Evolutionary conservation across 1,284 basidiomycete species (phyloP).

Genomic region (Cerioporus squamosus): DNA sequence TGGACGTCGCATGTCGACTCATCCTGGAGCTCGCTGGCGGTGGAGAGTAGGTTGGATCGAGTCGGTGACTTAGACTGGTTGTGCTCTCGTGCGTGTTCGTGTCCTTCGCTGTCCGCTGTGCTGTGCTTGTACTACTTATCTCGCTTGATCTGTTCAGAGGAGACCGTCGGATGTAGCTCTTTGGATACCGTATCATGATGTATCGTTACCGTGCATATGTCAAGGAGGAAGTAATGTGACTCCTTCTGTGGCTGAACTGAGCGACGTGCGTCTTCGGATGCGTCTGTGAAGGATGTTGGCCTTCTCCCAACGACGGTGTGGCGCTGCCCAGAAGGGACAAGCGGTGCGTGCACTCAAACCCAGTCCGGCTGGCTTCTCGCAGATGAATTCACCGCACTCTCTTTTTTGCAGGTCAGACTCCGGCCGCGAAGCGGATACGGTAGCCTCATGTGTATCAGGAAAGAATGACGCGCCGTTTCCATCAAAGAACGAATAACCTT

Average conservation of each 20-base stretch:
- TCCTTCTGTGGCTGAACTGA: slow-evolving; percentile 5
- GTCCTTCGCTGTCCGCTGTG: slow-evolving; percentile 23
- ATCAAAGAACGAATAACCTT: slow-evolving; percentile 11
- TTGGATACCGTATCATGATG: slow-evolving; percentile 16
- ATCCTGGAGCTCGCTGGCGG: slow-evolving; percentile 83
- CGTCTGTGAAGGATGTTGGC: slow-evolving; percentile 2
- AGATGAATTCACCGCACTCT: background rate
- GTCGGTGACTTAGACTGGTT: slow-evolving; percentile 4
- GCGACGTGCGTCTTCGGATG: slow-evolving; percentile 5
- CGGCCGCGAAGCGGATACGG: slow-evolving; percentile 6
- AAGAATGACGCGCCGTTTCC: background rate
- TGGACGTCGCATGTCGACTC: slow-evolving; percentile 90
- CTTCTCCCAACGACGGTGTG: background rate
- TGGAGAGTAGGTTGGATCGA: slow-evolving; percentile 26
- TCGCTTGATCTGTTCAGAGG: slow-evolving; percentile 13
- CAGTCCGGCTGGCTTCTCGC: background rate
- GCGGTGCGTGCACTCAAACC: slow-evolving; percentile 1
- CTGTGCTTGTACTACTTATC: slow-evolving; percentile 29
- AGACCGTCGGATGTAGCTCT: slow-evolving; percentile 26
- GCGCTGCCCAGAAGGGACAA: slow-evolving; percentile 2
- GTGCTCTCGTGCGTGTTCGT: slow-evolving; percentile 22
- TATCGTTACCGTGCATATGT: slow-evolving; percentile 17
- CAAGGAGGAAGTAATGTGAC: slow-evolving; percentile 10
- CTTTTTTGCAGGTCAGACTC: background rate
- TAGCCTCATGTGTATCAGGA: slow-evolving; percentile 14